Base-by-base conservation (phyloP, 2,329 filamentous ascomycete species). In the Phialophora tarda region DNA sequence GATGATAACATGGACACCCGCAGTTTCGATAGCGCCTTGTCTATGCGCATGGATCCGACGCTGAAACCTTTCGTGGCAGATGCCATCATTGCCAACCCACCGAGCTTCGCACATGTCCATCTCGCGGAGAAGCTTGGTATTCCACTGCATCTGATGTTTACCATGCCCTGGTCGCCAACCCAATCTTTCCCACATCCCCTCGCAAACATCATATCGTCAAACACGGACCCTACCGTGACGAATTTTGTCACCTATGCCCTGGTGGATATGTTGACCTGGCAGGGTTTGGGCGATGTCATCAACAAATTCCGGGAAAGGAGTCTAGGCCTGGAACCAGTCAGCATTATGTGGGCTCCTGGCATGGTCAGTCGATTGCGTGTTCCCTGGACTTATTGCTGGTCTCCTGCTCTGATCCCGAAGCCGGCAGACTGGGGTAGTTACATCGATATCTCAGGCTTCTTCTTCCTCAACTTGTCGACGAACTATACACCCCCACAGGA, bases 331-430 rank as follows among this genome's bases (percentile, higher is more conserved):
- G 90, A 95, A 53, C 86, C 90, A 0, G 83, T 97, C 50, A 92
- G 90, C 67, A 81, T 92, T 7, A 88, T 96, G 57, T 94, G 90
- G 85, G 93, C 91, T 2, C 92, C 93, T 8, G 91, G 90, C 3
- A 85, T 96, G 75, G 81, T 96, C 14, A 88, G 86, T 53, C 87
- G 91, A 34, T 81, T 97, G 34, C 86, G 86, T 55, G 85, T 97
- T 17, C 92, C 93, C 0, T 92, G 91, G 72, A 96, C 93, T 0
- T 98, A 97, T 75, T 95, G 93, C 78, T 97, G 93, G 93, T 93
- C 91, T 0, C 90, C 91, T 0, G 86, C 90, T 0, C 79, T 95
- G 56, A 91, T 93, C n/a, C 86, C 89, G 0, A 93, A 92, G 72
- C 91, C 91, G 0, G 84, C 84, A 41, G 91, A 95, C 75, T 95